Percentiles rank a stretch among this genome's conserved stretches.
Conservation (phyloP, 2,329 filamentous ascomycete genomes). For the Calonectria henricotiae region DNA sequence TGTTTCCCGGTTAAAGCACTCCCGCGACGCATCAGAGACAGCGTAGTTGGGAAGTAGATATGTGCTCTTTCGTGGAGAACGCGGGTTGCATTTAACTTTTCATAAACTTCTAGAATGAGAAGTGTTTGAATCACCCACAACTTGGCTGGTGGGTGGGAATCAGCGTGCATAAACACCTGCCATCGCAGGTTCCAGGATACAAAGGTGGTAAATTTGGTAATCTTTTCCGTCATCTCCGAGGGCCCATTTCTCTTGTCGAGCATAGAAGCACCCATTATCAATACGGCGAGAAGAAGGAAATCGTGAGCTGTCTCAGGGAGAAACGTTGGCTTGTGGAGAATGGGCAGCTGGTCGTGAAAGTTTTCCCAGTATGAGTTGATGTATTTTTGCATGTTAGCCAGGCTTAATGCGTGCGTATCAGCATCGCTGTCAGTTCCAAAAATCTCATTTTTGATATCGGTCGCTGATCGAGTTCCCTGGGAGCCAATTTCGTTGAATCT, state of each 20-base stretch:
- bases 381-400: slow-evolving; percentile 50
- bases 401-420: slow-evolving; percentile 50
- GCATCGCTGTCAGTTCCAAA: slow-evolving; percentile 52
- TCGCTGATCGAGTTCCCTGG: slow-evolving; percentile 50
- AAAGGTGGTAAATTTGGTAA: slow-evolving; percentile 53
- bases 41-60: slow-evolving; percentile 53
- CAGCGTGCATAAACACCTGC: slow-evolving; percentile 54
- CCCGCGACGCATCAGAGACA: slow-evolving; percentile 52
- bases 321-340: slow-evolving; percentile 51
- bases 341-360: slow-evolving; percentile 52
- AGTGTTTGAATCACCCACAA: slow-evolving; percentile 53
- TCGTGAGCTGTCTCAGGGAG: slow-evolving; percentile 52
- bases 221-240: slow-evolving; percentile 47
- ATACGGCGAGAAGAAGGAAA: slow-evolving; percentile 49
- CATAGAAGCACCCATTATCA: slow-evolving; percentile 54
- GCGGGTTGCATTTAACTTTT: slow-evolving; percentile 52
- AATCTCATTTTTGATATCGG: slow-evolving; percentile 53
- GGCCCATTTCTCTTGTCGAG: slow-evolving; percentile 46
- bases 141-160: slow-evolving; percentile 52
- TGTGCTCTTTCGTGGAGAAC: slow-evolving; percentile 53
- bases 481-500: slow-evolving; percentile 52
- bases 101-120: slow-evolving; percentile 51
- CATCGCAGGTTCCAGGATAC: slow-evolving; percentile 53
- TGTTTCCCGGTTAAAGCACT: slow-evolving; percentile 52
- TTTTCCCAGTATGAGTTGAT: slow-evolving; percentile 53